Base-by-base conservation (phyloP, 768 basidiomycete genomes). In the Chalciporus sphaerocephalus region DNA sequence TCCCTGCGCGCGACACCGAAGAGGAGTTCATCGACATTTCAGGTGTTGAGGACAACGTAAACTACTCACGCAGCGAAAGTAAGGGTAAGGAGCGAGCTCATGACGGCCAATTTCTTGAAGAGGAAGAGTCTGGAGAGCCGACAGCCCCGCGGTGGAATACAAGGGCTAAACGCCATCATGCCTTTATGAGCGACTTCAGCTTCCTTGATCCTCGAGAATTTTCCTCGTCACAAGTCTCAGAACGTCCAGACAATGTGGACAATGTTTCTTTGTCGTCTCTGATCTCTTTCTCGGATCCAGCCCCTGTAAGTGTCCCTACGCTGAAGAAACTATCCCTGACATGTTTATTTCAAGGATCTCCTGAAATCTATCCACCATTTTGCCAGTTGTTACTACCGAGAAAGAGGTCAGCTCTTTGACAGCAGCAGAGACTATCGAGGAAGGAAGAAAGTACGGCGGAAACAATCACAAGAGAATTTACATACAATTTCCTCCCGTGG, bases 371-470 rank as follows among this genome's bases (percentile, higher is more conserved):
- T 79, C 32, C 78, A 79, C 48, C 64, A 76, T 52, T 75, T 75
- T 44, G 64, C 77, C 18, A 74, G 72, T 38, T 65, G 62, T 17
- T 83, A 83, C 58, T 91, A 88, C 53, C 67, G 68, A 17, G 79
- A 81, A 51, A 69, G 73, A 44, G 85, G 81, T 0, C 75, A 87
- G 50, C 61, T 88, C 2, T 64, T 71, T 16, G 74, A 87, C 49
- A 69, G 64, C 10, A 67, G 75, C 13, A 72, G 70, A 43, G 60
- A 74, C 33, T 76, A 69, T 47, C 74, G 79, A 11, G 66, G 58
- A 47, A 67, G 66, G 54, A 71, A 62, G 59, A 79, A 69, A 52
- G 57, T 52, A 40, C 66, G 59, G 44, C 48, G 48, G 12, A 50
- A 42, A 25, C 11, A 45, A 30, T 22, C 44, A 18, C 50, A 41